phyloP scores from a whole-genome alignment of 208 protist genomes.

The Leishmania arabica region DNA sequence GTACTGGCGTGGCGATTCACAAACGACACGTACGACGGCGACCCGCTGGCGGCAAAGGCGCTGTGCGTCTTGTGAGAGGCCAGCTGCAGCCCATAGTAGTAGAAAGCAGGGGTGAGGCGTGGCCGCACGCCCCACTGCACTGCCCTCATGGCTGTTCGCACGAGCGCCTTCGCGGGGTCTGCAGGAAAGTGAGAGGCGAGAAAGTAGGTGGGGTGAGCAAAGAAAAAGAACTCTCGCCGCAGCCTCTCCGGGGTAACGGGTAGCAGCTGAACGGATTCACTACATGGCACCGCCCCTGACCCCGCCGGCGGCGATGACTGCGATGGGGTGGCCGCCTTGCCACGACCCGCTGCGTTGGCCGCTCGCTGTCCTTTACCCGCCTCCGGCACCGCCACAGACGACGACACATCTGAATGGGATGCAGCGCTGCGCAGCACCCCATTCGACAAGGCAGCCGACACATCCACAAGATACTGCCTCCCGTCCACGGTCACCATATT shows the following conservation, averaged over 20 bases:
- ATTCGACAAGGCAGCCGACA: constrained; percentile 42
- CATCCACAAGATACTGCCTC: constrained; percentile 62
- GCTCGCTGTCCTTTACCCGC: background rate
- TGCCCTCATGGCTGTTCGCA: constrained; percentile 36
- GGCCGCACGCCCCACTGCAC: constrained; percentile 57
- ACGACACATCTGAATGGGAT: background rate
- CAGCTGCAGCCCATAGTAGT: constrained; percentile 55
- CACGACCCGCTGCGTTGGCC: background rate
- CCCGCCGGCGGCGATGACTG: background rate
- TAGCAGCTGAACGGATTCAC: constrained; percentile 4
- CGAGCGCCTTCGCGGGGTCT: constrained; percentile 38
- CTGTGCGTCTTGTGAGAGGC: constrained; percentile 48
- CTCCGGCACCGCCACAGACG: constrained; percentile 1
- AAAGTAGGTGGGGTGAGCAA: constrained; percentile 59
- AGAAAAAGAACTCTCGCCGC: constrained; percentile 78
- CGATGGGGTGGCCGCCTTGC: background rate
- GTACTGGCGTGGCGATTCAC: constrained; percentile 47
- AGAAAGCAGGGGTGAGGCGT: constrained; percentile 69
- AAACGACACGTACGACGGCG: constrained; percentile 74
- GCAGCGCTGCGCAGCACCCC: constrained; percentile 32
- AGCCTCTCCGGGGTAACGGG: constrained; percentile 20
- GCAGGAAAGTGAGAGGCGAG: constrained; percentile 64
- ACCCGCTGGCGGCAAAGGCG: constrained; percentile 46
- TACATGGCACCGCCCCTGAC: background rate
- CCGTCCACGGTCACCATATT: constrained; percentile 63